Base-by-base conservation (phyloP, 352 stramenopile genomes). In the Globisporangium echinulatum region DNA sequence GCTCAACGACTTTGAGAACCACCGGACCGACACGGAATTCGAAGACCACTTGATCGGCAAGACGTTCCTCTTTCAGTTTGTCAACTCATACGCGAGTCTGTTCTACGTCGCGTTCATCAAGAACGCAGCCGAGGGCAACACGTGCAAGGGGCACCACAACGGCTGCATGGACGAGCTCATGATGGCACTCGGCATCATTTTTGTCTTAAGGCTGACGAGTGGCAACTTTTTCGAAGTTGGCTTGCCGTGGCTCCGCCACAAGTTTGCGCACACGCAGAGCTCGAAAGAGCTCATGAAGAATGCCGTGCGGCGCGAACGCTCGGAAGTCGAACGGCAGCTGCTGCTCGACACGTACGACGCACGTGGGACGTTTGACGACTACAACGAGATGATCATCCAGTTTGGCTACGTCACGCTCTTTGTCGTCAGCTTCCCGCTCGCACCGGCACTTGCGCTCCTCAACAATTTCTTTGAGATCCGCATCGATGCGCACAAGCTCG, bases 11-110 rank as follows among this genome's bases (percentile, higher is more conserved):
- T 89, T 69, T 17, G 97, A 99, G 66, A 99, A 99, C 75, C 96
- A 99, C 66, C 83, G 94, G 58, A 99, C 96, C 0, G 94, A 99
- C 66, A 97, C 94, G 2, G 88, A 98, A 65, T 98, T 96, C 73
- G 84, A 98, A 66, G 96, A 98, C 59, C 80, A 97, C 57, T 59
- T 93, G 63, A 91, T 93, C 64, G 79, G 64, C 59, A 90, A 91
- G 61, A 90, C 82, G 8, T 88, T 93, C 56, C 51, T 91, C 0
- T 93, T 93, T 70, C 83, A 90, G 63, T 90, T 91, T 52, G 81
- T 91, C 49, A 93, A 93, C 74, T 90, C 79, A 67, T 93, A 90
- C 64, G 69, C 79, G 2, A 82, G 70, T 74, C 61, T 91, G 40
- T 90, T 93, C 62, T 93, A 93, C 71, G 74, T 94, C 25, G 87